Evolutionary conservation across 2,329 filamentous ascomycete species (phyloP).

Genomic region (Ilyonectria mors-panacis): DNA sequence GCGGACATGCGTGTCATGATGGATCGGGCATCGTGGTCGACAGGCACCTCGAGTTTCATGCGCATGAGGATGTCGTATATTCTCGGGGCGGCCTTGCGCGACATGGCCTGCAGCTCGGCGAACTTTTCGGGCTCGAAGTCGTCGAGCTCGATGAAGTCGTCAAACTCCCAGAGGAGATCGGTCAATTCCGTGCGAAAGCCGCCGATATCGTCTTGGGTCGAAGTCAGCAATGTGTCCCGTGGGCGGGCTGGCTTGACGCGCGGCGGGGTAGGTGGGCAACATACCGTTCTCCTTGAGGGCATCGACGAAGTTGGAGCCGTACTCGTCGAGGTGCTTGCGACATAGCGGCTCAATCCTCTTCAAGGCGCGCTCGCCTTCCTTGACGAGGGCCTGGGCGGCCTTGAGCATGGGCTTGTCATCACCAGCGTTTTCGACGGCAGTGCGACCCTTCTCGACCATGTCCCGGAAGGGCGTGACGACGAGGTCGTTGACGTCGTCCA

Average conservation of each 20-base stretch:
- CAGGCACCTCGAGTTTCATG: constrained; percentile 64
- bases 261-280: constrained; percentile 36
- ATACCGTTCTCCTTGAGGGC: constrained; percentile 69
- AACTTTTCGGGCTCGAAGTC: constrained; percentile 68
- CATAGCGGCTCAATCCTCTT: constrained; percentile 68
- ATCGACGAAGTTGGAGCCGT: constrained; percentile 64
- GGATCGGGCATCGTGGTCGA: constrained; percentile 46
- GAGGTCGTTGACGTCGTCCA: constrained; percentile 60
- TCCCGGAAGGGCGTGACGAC: constrained; percentile 67
- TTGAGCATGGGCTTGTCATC: constrained; percentile 63
- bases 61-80: constrained; percentile 67
- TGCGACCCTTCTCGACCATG: constrained; percentile 66
- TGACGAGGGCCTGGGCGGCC: constrained; percentile 63
- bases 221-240: constrained; percentile 33
- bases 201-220: constrained; percentile 63
- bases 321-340: constrained; percentile 63
- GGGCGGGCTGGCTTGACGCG: background rate
- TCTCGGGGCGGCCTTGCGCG: constrained; percentile 63
- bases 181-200: constrained; percentile 63
- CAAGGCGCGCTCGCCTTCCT: constrained; percentile 64
- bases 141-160: constrained; percentile 66
- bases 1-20: constrained; percentile 48
- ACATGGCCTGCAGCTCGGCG: constrained; percentile 62
- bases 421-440: constrained; percentile 64
- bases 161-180: constrained; percentile 70